Conservation (phyloP, 2,329 filamentous ascomycete species). For the Fusarium chlamydosporum region DNA sequence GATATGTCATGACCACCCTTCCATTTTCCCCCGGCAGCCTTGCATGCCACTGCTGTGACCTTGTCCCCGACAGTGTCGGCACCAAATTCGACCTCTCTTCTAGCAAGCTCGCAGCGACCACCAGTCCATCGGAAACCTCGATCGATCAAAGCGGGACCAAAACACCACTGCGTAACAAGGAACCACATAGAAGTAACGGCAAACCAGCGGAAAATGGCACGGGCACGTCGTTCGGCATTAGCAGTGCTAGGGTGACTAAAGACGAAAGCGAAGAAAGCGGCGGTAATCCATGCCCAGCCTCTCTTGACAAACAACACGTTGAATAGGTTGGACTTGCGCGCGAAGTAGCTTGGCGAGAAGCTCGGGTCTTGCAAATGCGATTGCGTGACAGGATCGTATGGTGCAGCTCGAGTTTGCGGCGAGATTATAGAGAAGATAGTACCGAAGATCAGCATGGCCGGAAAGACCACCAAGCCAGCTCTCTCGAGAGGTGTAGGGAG, state of each 20-base stretch:
- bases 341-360: conserved; percentile 86
- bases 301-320: conserved; percentile 95
- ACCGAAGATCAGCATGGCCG: conserved; percentile 82
- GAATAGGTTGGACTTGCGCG: conserved; percentile 92
- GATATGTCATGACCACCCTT: conserved; percentile 96
- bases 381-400: conserved; percentile 74
- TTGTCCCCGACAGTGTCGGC: conserved; percentile 64
- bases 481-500: conserved; percentile 79
- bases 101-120: conserved; percentile 79
- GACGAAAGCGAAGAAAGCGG: conserved; percentile 79
- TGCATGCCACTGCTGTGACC: conserved; percentile 84
- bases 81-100: conserved; percentile 62
- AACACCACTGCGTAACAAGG: conserved; percentile 95
- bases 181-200: conserved; percentile 85
- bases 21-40: conserved; percentile 86
- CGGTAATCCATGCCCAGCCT: conserved; percentile 92
- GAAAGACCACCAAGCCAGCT: conserved; percentile 78
- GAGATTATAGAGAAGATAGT: conserved; percentile 85
- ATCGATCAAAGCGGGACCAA: conserved; percentile 91
- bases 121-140: conserved; percentile 90
- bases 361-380: conserved; percentile 70
- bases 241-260: conserved; percentile 73
- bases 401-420: conserved; percentile 74
- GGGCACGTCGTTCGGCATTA: conserved; percentile 58
- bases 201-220: conserved; percentile 76